Percentiles rank a stretch among this genome's conserved stretches.
Evolutionary conservation across 352 stramenopile species (phyloP).

Genomic region (Phytophthora ramorum): DNA sequence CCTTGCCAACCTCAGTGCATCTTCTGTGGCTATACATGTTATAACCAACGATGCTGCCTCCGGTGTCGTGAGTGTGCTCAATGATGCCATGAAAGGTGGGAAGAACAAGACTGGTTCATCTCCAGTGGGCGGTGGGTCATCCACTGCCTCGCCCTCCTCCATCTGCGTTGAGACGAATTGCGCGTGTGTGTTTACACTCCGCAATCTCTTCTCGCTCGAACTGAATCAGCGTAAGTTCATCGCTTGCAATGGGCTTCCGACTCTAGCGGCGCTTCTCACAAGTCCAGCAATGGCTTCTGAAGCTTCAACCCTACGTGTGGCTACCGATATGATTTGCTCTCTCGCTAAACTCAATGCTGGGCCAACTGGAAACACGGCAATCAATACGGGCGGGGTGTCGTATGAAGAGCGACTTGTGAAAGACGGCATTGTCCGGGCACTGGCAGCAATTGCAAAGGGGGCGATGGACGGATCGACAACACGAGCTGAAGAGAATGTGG

Average conservation of each 20-base stretch:
- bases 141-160: constrained; percentile 1
- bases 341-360: constrained; percentile 59
- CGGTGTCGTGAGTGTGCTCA: constrained; percentile 57
- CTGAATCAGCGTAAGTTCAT: constrained; percentile 77
- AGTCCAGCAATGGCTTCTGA: constrained; percentile 57
- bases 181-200: constrained; percentile 71
- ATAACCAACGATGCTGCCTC: constrained; percentile 61
- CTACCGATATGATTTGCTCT: constrained; percentile 73
- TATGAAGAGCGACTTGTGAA: constrained; percentile 76
- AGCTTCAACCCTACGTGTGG: constrained; percentile 50
- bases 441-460: constrained; percentile 66
- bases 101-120: constrained; percentile 39
- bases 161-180: constrained; percentile 61
- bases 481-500: constrained; percentile 36
- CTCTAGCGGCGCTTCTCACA: constrained; percentile 64
- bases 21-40: constrained; percentile 54
- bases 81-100: constrained; percentile 72
- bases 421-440: constrained; percentile 73
- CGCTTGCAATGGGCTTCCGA: constrained; percentile 63
- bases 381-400: constrained; percentile 15
- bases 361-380: not conserved
- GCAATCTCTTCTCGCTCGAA: constrained; percentile 69
- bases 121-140: constrained; percentile 2
- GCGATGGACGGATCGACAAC: constrained; percentile 35
- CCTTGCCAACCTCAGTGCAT: constrained; percentile 71